Evolutionary conservation across 306 rosid species (phyloP).

Genomic region (Ochetophila trinervis): DNA sequence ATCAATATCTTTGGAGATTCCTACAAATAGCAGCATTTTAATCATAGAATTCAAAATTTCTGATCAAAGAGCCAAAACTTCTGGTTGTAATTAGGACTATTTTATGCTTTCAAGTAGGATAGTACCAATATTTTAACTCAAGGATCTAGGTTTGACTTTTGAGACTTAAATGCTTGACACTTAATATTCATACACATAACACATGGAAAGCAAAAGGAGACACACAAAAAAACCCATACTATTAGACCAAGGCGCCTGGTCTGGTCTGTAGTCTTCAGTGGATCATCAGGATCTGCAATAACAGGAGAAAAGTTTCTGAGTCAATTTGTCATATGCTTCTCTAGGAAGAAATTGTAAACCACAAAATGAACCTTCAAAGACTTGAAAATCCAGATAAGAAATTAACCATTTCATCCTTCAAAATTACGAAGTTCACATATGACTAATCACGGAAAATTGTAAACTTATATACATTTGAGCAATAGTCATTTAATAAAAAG

Average conservation of each 20-base stretch:
- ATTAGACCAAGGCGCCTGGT: conserved; percentile 71
- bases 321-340: not conserved
- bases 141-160: not conserved
- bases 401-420: not conserved
- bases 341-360: not conserved
- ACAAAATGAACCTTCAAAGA: conserved; percentile 3
- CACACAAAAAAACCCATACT: conserved; percentile 39
- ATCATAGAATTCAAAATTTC: too few relatives aligned
- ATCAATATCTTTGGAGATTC: too few relatives aligned
- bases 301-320: not conserved
- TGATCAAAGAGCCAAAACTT: too few relatives aligned
- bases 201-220: not conserved
- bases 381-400: not conserved
- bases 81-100: too few relatives aligned
- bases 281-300: conserved; percentile 66
- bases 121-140: too few relatives aligned
- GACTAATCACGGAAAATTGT: not conserved
- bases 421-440: not conserved
- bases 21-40: too few relatives aligned
- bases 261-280: conserved; percentile 78
- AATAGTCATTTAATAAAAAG: not conserved
- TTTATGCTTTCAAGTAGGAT: too few relatives aligned
- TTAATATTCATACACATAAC: too few relatives aligned
- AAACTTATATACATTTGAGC: not conserved
- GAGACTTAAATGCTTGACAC: not conserved